Evolutionary conservation across 2,329 filamentous ascomycete species (phyloP).

Genomic region (Furcasterigmium furcatum): DNA sequence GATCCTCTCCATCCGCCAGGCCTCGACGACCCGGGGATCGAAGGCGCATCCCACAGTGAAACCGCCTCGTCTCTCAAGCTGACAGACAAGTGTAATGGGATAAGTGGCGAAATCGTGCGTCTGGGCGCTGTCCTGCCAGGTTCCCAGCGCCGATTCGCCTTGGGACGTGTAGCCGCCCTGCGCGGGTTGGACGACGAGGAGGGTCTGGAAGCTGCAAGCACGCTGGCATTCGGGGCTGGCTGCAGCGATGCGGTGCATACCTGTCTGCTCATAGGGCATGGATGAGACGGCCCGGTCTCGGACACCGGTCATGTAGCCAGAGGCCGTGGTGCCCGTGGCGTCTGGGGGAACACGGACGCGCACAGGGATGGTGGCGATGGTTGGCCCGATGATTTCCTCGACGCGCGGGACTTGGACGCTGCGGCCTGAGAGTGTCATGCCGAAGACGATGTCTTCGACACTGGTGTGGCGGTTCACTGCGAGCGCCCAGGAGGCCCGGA

Average conservation of each 20-base stretch:
- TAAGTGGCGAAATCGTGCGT: too few relatives aligned
- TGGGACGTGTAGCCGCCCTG: slow-evolving; percentile 3
- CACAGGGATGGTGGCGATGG: slow-evolving; percentile 16
- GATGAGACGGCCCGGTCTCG: slow-evolving; percentile 11
- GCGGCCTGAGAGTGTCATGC: slow-evolving; percentile 17
- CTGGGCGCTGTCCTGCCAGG: too few relatives aligned
- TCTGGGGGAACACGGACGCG: slow-evolving; percentile 3
- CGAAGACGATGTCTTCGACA: slow-evolving; percentile 18
- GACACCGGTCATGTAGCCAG: slow-evolving; percentile 12
- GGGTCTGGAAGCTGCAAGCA: slow-evolving; percentile 7
- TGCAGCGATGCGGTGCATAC: slow-evolving; percentile 14
- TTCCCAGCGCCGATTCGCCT: too few relatives aligned
- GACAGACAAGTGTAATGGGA: too few relatives aligned
- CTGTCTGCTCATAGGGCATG: slow-evolving; percentile 15
- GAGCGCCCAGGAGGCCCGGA: slow-evolving; percentile 24
- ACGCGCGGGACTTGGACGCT: slow-evolving; percentile 15
- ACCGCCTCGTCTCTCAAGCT: too few relatives aligned
- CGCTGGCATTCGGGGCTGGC: slow-evolving; percentile 9
- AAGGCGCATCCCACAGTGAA: too few relatives aligned
- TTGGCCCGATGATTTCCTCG: slow-evolving; percentile 15
- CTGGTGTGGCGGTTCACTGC: slow-evolving; percentile 12
- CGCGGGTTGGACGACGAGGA: slow-evolving; percentile 11
- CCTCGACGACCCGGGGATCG: too few relatives aligned
- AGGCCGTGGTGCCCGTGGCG: slow-evolving; percentile 6
- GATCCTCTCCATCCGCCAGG: too few relatives aligned